A percentile compares a stretch with the other conserved stretches of the same genome.
phyloP scores from a whole-genome alignment of 1,284 basidiomycete species.

The Leccinum fuscescens region DNA sequence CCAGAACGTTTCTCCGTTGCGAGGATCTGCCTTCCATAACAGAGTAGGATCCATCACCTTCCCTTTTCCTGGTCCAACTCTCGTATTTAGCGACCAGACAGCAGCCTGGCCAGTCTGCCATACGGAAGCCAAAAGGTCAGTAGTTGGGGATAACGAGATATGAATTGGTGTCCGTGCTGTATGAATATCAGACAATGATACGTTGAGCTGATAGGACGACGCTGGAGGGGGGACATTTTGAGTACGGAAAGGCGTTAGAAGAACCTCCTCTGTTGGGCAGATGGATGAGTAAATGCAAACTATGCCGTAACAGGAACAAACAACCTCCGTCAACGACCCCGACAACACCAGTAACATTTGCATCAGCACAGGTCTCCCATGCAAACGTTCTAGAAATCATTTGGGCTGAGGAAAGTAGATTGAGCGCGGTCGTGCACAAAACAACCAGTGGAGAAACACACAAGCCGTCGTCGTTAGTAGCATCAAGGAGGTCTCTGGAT shows the following conservation, averaged over 20 bases:
- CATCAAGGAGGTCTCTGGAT: conserved; percentile 76
- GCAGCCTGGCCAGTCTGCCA: conserved; percentile 66
- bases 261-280: conserved; percentile 53
- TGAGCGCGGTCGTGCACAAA: conserved; percentile 1
- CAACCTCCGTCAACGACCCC: conserved; percentile 90
- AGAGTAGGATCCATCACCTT: conserved; percentile 61
- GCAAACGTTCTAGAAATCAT: conserved; percentile 66
- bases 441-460: conserved; percentile 36
- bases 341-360: conserved; percentile 81
- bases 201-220: conserved; percentile 69
- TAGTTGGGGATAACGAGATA: conserved; percentile 56
- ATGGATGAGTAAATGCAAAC: conserved; percentile 3
- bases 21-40: conserved; percentile 45
- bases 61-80: conserved; percentile 58
- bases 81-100: conserved; percentile 69
- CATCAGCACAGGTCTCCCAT: conserved; percentile 80
- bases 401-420: conserved; percentile 37
- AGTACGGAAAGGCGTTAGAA: conserved; percentile 89
- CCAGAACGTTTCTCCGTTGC: conserved; percentile 25
- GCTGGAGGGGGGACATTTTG: conserved; percentile 97
- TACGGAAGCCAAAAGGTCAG: conserved; percentile 66
- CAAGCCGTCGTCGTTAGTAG: conserved; percentile 70
- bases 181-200: conserved; percentile 26
- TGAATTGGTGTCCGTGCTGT: conserved; percentile 52
- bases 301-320: conserved; percentile 42